These are phyloP conservation scores for Penicillium sp. DNA, from an alignment of 2,329 filamentous ascomycete genomes.

Conservation along the genomic window DNA sequence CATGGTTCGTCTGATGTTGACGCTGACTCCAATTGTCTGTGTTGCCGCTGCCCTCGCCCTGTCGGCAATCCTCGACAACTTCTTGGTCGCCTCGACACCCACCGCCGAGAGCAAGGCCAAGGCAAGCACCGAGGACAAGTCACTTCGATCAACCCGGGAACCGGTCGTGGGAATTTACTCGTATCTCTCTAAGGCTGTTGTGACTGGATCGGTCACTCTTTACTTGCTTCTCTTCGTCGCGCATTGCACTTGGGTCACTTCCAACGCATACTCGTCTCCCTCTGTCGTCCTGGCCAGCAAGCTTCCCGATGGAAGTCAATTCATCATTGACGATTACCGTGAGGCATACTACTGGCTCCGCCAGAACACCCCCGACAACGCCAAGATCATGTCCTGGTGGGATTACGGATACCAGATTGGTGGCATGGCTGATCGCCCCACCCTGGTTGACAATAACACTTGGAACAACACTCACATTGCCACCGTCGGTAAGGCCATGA, in stretches of 20 bases:
- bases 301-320: slow-evolving; percentile 90
- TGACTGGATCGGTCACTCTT: slow-evolving; percentile 70
- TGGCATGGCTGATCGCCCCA: slow-evolving; percentile 97
- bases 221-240: slow-evolving; percentile 93
- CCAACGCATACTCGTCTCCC: slow-evolving; percentile 96
- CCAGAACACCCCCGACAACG: slow-evolving; percentile 91
- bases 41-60: slow-evolving; percentile 87
- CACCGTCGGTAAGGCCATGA: slow-evolving; percentile 98
- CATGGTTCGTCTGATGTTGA: slow-evolving; percentile 99
- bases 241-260: slow-evolving; percentile 99
- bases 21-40: slow-evolving; percentile 92
- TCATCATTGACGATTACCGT: slow-evolving; percentile 98
- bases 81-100: slow-evolving; percentile 69
- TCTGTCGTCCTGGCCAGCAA: slow-evolving; percentile 93
- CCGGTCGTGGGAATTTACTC: slow-evolving; percentile 84
- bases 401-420: slow-evolving; percentile 99
- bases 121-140: slow-evolving; percentile 37
- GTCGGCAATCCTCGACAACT: slow-evolving; percentile 86
- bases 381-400: slow-evolving; percentile 99
- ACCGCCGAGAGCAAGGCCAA: slow-evolving; percentile 47
- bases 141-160: slow-evolving; percentile 68
- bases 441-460: slow-evolving; percentile 98
- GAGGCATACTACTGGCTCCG: slow-evolving; percentile 99
- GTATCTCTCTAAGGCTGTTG: slow-evolving; percentile 73
- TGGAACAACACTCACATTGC: slow-evolving; percentile 99